phyloP scores from a whole-genome alignment of 257 asterid genomes.

The Nicotiana obtusifolia region DNA sequence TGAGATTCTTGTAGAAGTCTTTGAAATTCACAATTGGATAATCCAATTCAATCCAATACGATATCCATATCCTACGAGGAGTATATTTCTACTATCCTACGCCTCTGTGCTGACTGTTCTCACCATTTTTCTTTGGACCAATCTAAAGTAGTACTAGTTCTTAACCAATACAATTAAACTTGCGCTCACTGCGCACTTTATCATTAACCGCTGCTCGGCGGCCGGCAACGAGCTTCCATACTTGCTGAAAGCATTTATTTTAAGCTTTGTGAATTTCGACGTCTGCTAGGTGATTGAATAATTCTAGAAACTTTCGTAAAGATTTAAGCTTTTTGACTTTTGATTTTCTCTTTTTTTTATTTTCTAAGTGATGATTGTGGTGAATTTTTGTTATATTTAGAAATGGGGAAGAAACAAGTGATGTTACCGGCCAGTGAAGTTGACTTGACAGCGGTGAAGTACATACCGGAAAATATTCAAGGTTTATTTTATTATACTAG shows the following conservation, averaged over 20 bases:
- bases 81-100: not conserved
- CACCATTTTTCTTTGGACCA: not conserved
- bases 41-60: no score
- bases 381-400: not conserved
- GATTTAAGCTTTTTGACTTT: not conserved
- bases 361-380: not conserved
- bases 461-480: slow-evolving; percentile 50
- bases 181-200: not conserved
- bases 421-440: slow-evolving; percentile 76
- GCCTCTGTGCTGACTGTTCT: not conserved
- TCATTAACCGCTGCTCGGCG: not conserved
- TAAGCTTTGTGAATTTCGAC: not conserved
- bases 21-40: no score
- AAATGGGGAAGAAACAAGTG: slow-evolving; percentile 71
- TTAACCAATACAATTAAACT: not conserved
- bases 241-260: not conserved
- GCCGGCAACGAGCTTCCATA: not conserved
- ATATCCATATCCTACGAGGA: no score
- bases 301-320: not conserved
- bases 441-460: slow-evolving; percentile 59
- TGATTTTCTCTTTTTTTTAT: not conserved
- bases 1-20: not conserved
- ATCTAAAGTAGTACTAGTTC: no score
- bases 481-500: slow-evolving; percentile 26
- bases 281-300: not conserved